Conservation (phyloP, 2,329 filamentous ascomycete genomes). For the Shiraia bambusicola region DNA sequence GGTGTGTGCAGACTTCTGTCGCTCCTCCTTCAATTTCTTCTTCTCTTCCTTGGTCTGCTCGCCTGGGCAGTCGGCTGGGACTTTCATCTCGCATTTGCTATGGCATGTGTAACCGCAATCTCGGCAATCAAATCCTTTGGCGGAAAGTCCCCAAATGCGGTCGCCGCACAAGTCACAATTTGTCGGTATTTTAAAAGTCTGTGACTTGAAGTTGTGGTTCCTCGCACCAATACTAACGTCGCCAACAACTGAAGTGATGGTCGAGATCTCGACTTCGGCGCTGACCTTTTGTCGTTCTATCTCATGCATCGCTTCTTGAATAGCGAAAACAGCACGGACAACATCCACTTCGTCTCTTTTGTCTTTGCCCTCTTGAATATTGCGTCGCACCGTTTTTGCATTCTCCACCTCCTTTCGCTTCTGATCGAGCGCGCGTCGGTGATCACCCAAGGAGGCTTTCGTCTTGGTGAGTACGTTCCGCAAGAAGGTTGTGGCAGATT, state of each 20-base stretch:
- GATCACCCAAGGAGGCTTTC: conserved; percentile 76
- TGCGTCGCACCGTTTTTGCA: conserved; percentile 71
- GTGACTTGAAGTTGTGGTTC: conserved; percentile 97
- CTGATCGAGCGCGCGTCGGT: conserved; percentile 80
- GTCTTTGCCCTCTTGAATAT: conserved; percentile 78
- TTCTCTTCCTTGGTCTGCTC: conserved; percentile 92
- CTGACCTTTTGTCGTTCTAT: conserved; percentile 81
- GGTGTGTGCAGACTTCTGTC: conserved; percentile 75
- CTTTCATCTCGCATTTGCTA: conserved; percentile 99
- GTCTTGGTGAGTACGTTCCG: conserved; percentile 91
- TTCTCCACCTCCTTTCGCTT: conserved; percentile 83
- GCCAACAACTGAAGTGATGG: conserved; percentile 86
- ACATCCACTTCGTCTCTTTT: conserved; percentile 86
- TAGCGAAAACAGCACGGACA: conserved; percentile 76
- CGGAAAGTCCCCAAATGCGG: conserved; percentile 93
- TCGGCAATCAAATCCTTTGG: conserved; percentile 93
- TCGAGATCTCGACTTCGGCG: conserved; percentile 89
- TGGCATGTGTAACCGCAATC: conserved; percentile 98
- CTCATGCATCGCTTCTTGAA: conserved; percentile 84
- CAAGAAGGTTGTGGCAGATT: conserved; percentile 83
- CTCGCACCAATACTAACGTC: conserved; percentile 90
- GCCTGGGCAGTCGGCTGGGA: conserved; percentile 91
- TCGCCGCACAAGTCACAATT: conserved; percentile 97
- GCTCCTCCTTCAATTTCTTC: conserved; percentile 86
- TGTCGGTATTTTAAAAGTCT: conserved; percentile 98